Percentiles rank a stretch among this genome's conserved stretches.
Conservation (phyloP, 441 rosid species). For the Corymbia calophylla region DNA sequence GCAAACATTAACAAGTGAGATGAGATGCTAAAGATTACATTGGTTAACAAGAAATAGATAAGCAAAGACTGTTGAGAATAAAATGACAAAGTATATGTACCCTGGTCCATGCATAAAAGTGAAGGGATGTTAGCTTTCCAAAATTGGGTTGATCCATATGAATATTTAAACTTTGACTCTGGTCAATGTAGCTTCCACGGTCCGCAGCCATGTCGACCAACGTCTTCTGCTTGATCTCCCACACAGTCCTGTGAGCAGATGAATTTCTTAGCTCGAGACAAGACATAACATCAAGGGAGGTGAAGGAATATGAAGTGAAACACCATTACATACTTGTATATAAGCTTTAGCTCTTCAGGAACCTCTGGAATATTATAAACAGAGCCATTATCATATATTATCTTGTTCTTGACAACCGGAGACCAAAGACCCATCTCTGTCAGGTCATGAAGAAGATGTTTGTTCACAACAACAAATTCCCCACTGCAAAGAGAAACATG, state of each 20-base stretch:
- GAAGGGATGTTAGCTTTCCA: slow-evolving; percentile 77
- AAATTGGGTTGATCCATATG: slow-evolving; percentile 91
- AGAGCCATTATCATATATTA: slow-evolving; percentile 68
- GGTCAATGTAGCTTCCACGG: slow-evolving; percentile 88
- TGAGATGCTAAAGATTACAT: no score
- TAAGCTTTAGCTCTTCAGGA: slow-evolving; percentile 58
- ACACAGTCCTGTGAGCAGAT: slow-evolving; percentile 55
- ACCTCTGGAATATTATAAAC: slow-evolving; percentile 65
- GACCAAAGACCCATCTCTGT: slow-evolving; percentile 90
- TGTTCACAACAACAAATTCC: slow-evolving; percentile 92
- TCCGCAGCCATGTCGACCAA: slow-evolving; percentile 91
- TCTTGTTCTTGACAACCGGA: slow-evolving; percentile 63
- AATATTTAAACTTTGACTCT: slow-evolving; percentile 88
- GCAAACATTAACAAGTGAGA: not conserved
- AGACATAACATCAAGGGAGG: not conserved
- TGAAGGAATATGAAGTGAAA: not conserved
- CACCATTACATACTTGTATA: slow-evolving; percentile 55
- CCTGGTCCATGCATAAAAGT: slow-evolving; percentile 84
- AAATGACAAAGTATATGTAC: slow-evolving; percentile 16
- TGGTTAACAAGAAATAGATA: not conserved
- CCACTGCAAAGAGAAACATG: slow-evolving; percentile 38
- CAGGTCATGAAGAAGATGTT: slow-evolving; percentile 88
- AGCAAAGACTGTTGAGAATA: not conserved
- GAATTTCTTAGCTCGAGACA: not conserved
- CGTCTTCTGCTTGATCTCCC: slow-evolving; percentile 95